phyloP scores from a whole-genome alignment of 306 rosid genomes.

The Benincasa hispida region DNA sequence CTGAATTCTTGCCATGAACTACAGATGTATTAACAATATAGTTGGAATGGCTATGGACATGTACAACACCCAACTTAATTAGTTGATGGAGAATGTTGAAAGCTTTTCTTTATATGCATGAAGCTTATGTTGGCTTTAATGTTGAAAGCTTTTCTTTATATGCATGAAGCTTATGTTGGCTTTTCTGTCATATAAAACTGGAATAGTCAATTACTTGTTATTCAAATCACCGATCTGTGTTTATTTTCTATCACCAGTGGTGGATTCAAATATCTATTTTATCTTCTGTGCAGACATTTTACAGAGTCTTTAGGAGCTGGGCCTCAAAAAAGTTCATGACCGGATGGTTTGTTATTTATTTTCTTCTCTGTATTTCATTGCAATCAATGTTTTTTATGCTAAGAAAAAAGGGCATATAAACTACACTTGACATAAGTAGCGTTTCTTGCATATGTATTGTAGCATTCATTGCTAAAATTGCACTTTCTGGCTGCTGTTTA shows the following conservation, averaged over 20 bases:
- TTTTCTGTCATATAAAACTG: not conserved
- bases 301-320: conserved; percentile 80
- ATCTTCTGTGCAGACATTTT: conserved; percentile 46
- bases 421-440: not conserved
- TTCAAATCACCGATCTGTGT: not conserved
- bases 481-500: conserved; percentile 1
- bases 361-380: not conserved
- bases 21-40: not conserved
- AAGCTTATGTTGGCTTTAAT: not conserved
- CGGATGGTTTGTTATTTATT: conserved; percentile 50
- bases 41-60: not conserved
- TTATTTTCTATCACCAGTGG: not conserved
- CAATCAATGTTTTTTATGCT: not conserved
- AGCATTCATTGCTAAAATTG: not conserved
- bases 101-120: not conserved
- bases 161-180: not conserved
- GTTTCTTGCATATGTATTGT: not conserved
- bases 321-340: conserved; percentile 86
- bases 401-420: not conserved
- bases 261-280: not conserved
- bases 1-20: not conserved
- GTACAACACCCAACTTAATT: not conserved
- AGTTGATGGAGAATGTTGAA: not conserved
- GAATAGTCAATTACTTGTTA: not conserved
- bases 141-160: not conserved